Conservation (phyloP, 148 eudicot genomes). For the Rhododendron vialii region DNA sequence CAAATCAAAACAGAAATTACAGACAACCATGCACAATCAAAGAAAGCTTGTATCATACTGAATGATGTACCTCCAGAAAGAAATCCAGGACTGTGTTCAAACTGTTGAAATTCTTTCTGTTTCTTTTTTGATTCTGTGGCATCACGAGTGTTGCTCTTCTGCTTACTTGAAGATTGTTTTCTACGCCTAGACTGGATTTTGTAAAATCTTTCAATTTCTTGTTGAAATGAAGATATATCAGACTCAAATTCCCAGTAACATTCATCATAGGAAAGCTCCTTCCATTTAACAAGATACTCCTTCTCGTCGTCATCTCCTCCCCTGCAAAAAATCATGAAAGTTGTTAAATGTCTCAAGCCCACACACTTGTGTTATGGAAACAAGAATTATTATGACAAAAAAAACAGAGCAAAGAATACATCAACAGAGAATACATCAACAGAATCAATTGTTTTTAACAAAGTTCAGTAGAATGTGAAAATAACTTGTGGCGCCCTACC, state of each 20-base stretch:
- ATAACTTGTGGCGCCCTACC: neutral
- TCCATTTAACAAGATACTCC: constrained; percentile 91
- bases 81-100: constrained; percentile 79
- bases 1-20: neutral
- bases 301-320: constrained; percentile 68
- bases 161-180: constrained; percentile 47
- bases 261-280: constrained; percentile 87
- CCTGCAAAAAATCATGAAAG: constrained; percentile 30
- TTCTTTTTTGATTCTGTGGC: constrained; percentile 52
- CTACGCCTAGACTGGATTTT: constrained; percentile 54
- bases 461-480: neutral
- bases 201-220: constrained; percentile 67
- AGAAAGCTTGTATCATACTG: neutral
- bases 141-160: constrained; percentile 46
- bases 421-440: neutral
- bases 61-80: constrained; percentile 59
- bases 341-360: neutral
- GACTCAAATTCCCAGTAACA: constrained; percentile 91
- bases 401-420: neutral
- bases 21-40: neutral
- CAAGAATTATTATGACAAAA: neutral
- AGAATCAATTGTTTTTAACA: neutral
- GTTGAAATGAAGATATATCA: constrained; percentile 73
- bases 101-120: constrained; percentile 80
- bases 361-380: neutral